Conservation (phyloP, 371 early-diverging fungal species). For the Haplosporangium sp. region DNA sequence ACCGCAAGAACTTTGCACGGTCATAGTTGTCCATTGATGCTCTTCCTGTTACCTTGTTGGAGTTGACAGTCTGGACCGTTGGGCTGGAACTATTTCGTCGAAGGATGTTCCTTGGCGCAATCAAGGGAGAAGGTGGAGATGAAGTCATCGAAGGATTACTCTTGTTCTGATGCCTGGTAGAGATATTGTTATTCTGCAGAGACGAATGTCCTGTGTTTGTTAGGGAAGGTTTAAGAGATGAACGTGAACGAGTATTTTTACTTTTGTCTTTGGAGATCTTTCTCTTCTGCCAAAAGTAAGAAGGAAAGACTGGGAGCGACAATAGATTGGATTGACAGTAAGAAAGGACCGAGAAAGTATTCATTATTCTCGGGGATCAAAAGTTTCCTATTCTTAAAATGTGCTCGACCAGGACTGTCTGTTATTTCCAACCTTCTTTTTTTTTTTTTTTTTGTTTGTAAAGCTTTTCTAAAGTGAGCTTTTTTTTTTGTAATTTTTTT, state of each 20-base stretch:
- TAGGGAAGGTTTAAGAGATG: background rate
- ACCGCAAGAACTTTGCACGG: slow-evolving; percentile 20
- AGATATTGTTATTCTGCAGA: background rate
- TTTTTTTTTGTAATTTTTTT: background rate
- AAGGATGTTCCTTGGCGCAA: slow-evolving; percentile 15
- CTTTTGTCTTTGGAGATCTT: slow-evolving; percentile 6
- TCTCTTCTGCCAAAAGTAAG: background rate
- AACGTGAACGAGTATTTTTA: background rate
- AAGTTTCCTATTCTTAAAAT: background rate
- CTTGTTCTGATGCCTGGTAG: background rate
- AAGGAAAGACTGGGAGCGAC: slow-evolving; percentile 13
- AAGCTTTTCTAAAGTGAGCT: background rate
- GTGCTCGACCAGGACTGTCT: slow-evolving; percentile 4
- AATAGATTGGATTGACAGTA: slow-evolving; percentile 13
- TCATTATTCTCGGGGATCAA: slow-evolving; percentile 29
- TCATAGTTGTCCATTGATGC: slow-evolving; percentile 45
- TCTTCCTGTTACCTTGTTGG: slow-evolving; percentile 19
- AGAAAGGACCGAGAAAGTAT: slow-evolving; percentile 23
- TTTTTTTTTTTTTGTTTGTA: background rate
- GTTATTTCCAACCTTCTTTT: background rate
- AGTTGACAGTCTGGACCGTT: slow-evolving; percentile 16
- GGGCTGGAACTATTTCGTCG: slow-evolving; percentile 37
- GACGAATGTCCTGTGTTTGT: background rate
- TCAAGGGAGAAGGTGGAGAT: slow-evolving; percentile 13
- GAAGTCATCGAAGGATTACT: background rate